phyloP scores from a whole-genome alignment of 2,329 filamentous ascomycete species.

The Didymella lethalis region DNA sequence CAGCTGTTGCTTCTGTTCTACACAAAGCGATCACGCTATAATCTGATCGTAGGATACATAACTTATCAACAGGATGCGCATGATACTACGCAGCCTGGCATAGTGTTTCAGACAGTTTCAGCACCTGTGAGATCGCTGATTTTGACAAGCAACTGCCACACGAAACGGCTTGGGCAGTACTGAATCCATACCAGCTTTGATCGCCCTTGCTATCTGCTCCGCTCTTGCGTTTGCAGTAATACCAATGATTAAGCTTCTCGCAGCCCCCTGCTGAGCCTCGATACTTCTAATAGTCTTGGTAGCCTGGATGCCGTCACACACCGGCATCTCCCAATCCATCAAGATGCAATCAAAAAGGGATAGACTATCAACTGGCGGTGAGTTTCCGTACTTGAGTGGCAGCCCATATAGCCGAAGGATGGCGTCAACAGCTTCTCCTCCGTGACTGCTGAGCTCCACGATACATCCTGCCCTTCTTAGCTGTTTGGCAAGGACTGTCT shows the following conservation, averaged over 20 bases:
- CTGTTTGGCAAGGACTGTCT: constrained; percentile 36
- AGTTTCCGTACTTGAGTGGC: neutral
- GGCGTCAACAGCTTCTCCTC: constrained; percentile 34
- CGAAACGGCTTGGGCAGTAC: constrained; percentile 79
- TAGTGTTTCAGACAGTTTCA: neutral
- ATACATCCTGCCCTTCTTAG: constrained; percentile 33
- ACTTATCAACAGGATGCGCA: neutral
- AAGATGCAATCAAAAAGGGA: constrained; percentile 17
- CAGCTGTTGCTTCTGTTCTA: too few species aligned
- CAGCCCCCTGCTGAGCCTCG: constrained; percentile 22
- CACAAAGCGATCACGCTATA: too few species aligned
- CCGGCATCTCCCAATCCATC: constrained; percentile 45
- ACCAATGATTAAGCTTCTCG: constrained; percentile 34
- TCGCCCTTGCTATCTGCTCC: constrained; percentile 34
- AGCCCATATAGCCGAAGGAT: constrained; percentile 16
- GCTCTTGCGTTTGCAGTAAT: constrained; percentile 40
- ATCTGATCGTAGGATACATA: neutral
- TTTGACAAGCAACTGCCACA: constrained; percentile 26
- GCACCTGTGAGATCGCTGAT: constrained; percentile 5
- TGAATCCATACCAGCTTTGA: constrained; percentile 41
- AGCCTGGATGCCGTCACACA: constrained; percentile 12
- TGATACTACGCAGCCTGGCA: neutral
- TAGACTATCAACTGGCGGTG: neutral
- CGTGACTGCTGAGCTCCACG: constrained; percentile 38
- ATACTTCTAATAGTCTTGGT: constrained; percentile 11